Evolutionary conservation across 495 filamentous ascomycete genomes (phyloP), one percentile per base, ranked within the genome.

Genomic region (Platismatia glauca): DNA sequence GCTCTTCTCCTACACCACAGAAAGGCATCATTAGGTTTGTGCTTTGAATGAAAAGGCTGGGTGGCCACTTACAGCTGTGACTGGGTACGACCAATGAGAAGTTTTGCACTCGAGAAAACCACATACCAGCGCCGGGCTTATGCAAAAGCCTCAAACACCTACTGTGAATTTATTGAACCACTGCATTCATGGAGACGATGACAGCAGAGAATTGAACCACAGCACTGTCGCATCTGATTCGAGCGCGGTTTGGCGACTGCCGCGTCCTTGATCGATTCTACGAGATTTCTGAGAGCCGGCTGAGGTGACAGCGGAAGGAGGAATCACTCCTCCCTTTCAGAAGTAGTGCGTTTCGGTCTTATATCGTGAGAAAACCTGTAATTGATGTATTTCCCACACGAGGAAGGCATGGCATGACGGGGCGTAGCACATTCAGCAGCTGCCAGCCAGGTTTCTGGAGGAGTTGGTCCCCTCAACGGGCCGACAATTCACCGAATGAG

Each of bases 381-480:
- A 5, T 9, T 9, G 16, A 53, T 52, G 11, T 0, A 13, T 33
- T 53, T 27, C 13, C 29, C 50, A 33, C 15, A 18, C 50, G 16
- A 53, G 16, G 6, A 33, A 53, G 22, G 15, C 16, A 53, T 33
- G 50, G 50, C 50, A 33, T 50, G 3, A 50, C 16, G 50, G 29
- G 50, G 50, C 50, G 24, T 12, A 52, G 48, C 48, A 16, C 24
- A 52, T 15, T 52, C 20, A 16, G 33, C 50, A 33, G 29, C 50
- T 20, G 50, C 38, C 50, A 33, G 50, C 38, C 60, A 62, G 60
- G 60, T 56, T 62, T 62, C 38, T 33, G 15, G 27, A n/a, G n/a
- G 2, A 3, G 2, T 34, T 44, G 16, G 1, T 31, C 13, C 27
- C 22, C 18, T 15, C 27, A 29, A 31, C 50, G 50, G 29, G 50